Evolutionary conservation across 345 rosid genomes (phyloP).

Genomic region (Brassica nigra): DNA sequence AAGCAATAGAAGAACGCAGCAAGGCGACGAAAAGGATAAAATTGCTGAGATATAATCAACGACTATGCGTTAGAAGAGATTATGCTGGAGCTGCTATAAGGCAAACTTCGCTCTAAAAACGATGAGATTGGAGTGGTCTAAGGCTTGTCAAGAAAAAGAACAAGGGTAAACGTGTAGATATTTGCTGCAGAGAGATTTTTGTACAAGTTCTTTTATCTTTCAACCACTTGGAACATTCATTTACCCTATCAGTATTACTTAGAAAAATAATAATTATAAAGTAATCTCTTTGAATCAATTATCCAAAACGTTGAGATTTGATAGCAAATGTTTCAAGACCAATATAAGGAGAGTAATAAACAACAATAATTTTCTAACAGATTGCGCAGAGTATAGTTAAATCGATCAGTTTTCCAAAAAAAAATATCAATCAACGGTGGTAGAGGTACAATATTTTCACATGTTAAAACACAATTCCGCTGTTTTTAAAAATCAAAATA

Average conservation of each 20-base stretch:
- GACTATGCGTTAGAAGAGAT: too few relatives aligned
- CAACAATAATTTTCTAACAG: not conserved
- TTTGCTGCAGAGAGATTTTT: too few relatives aligned
- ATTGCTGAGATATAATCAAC: too few relatives aligned
- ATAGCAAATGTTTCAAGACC: not conserved
- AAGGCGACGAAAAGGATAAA: too few relatives aligned
- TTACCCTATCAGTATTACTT: not conserved
- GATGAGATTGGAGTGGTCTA: too few relatives aligned
- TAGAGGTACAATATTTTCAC: not conserved
- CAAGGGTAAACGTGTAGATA: too few relatives aligned
- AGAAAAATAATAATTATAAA: not conserved
- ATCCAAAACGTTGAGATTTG: not conserved
- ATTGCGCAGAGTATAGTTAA: not conserved
- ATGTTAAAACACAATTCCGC: not conserved
- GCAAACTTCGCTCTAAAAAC: too few relatives aligned
- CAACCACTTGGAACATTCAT: not conserved
- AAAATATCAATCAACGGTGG: not conserved
- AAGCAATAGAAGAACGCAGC: too few relatives aligned
- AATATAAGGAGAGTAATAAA: not conserved
- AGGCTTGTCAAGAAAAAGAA: too few relatives aligned
- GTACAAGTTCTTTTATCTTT: not conserved
- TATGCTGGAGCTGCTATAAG: too few relatives aligned
- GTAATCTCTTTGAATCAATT: not conserved
- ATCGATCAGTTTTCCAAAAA: not conserved
- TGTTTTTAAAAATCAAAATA: not conserved